Conservation (phyloP, 179 eudicot genomes). For the Spinacia oleracea region DNA sequence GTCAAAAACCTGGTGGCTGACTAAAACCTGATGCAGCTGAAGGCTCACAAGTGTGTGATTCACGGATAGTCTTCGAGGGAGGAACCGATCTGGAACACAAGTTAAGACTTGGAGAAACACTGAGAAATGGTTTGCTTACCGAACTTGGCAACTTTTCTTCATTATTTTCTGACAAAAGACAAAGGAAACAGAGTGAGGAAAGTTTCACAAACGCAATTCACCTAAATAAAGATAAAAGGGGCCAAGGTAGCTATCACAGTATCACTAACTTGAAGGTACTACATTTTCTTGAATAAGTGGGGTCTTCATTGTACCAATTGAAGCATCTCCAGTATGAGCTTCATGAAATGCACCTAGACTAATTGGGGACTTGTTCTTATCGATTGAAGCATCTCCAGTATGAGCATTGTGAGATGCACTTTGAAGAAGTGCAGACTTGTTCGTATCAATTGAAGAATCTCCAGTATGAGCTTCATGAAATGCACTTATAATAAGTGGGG, state of each 20-base stretch:
- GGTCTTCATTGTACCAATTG: constrained; percentile 1
- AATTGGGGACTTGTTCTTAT: too few relatives aligned
- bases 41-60: not conserved
- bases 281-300: not conserved
- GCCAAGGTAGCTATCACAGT: too few relatives aligned
- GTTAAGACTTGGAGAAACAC: constrained; percentile 3
- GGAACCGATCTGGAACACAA: not conserved
- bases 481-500: too few relatives aligned
- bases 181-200: not conserved
- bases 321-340: constrained; percentile 19
- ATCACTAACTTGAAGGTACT: constrained; percentile 20
- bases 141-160: constrained; percentile 10
- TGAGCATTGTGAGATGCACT: too few relatives aligned
- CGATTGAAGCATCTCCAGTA: too few relatives aligned
- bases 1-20: not conserved
- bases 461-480: too few relatives aligned
- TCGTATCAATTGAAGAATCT: too few relatives aligned
- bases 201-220: constrained; percentile 2
- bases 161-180: constrained; percentile 2
- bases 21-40: constrained; percentile 17
- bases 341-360: constrained; percentile 10
- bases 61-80: not conserved
- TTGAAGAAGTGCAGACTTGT: too few relatives aligned
- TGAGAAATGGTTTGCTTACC: constrained; percentile 2
- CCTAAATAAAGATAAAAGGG: not conserved